Evolutionary conservation across 768 basidiomycete species (phyloP), one percentile per base, ranked within the genome.

Genomic region (Scleroderma citrinum): DNA sequence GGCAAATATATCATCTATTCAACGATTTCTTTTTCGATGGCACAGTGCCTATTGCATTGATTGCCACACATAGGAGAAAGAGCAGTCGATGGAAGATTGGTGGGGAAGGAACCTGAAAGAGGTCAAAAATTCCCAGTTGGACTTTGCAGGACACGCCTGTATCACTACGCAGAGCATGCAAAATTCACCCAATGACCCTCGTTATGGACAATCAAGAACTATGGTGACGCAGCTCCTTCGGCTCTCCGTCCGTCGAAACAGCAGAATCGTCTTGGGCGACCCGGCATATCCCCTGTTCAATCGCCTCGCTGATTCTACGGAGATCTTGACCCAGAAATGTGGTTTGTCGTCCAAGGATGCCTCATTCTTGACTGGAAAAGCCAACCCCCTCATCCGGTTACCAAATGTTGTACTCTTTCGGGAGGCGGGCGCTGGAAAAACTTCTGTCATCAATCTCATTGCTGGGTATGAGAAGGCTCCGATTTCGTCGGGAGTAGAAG

Each of bases 361-460:
- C 32, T 21, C 51, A 53, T 21, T 7, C 24, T n/a, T 48, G 46
- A 53, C 51, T 2, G 40, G 47, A 40, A 52, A 55, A 44, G 51
- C 56, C 21, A 44, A 19, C 13, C 40, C 31, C 20, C 46, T 53
- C 14, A 55, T 47, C 45, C 53, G 20, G 30, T 50, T 55, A 49
- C 50, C 41, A 36, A 67, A 63, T 23, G 43, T 65, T 0, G 59
- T 65, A 6, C 52, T 65, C 43, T 65, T 65, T 8, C 63, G 64
- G n/a, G 65, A 67, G 52, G 51, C 56, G 39, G 64, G 65, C 5
- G 54, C 54, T 7, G 68, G 69, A 1, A 76, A 76, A 51, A 75
- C 72, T 48, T 72, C 71, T 0, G 52, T 76, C 13, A 54, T 74
- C 49, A 76, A 75, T 54, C 67, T 76, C 61, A 53, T 76, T 35